Evolutionary conservation across 2,329 filamentous ascomycete genomes (phyloP), one percentile per base, ranked within the genome.

Genomic region (Lasiodiplodia sp.): DNA sequence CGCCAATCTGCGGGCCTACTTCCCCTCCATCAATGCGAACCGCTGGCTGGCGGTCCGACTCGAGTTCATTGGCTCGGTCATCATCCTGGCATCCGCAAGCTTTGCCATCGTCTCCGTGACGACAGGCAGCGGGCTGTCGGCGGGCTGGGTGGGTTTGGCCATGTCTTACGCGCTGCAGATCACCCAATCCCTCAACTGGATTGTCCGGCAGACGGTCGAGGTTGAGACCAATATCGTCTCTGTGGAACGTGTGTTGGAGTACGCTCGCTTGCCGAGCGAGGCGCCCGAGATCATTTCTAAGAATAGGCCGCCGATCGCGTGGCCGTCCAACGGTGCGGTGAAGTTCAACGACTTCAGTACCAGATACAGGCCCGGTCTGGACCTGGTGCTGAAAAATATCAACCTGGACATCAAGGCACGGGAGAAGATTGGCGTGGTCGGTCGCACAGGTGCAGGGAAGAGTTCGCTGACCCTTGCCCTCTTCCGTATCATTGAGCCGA

Each of bases 151-250:
- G 65, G 96, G 96, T 84, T 85, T 99, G 75, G 90, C 92, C 72
- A 97, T 99, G 94, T 97, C 95, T 57, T 97, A 98, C 81, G 96
- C 94, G 49, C 87, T 99, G 71, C 93, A 97, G 83, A 98, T 99
- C 77, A 99, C 96, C 1, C 92, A 95, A 73, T 97, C 94, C 44
- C 87, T 99, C 75, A 99, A 98, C 84, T 99, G 96, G 96, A 97
- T 99, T 76, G 96, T 99, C 64, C 90, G 96, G 69, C 96, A 99
- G 82, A 97, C 94, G 0, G 96, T 99, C 40, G 96, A 99, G 81
- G 96, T 99, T n/a, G 96, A 99, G 85, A 98, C 95, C n/a, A 99
- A 99, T 81, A 99, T 99, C 76, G 95, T 99, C 56, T 97, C 95
- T 11, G 96, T 99, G 47, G 96, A 99, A 86, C 92, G 96, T 76